Conservation (phyloP, 2,329 filamentous ascomycete species). For the Penicillium verrucosum region DNA sequence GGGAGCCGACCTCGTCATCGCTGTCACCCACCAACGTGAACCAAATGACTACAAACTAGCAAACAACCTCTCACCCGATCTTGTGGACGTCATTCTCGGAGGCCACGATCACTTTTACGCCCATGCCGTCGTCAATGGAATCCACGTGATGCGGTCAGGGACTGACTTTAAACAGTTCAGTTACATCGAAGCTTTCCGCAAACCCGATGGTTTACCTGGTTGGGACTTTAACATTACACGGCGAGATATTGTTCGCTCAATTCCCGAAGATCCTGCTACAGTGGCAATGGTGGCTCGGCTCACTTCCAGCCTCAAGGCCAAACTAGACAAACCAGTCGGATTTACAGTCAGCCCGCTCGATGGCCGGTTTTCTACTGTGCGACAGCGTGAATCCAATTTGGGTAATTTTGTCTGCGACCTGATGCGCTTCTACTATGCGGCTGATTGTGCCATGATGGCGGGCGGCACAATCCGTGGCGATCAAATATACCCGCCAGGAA, state of each 20-base stretch:
- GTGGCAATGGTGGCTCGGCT: slow-evolving; percentile 63
- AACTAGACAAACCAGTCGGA: slow-evolving; percentile 77
- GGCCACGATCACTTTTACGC: slow-evolving; percentile 89
- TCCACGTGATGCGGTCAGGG: slow-evolving; percentile 80
- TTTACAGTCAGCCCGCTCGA: slow-evolving; percentile 81
- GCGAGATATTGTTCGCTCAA: slow-evolving; percentile 67
- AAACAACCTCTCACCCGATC: slow-evolving; percentile 62
- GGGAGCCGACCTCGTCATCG: slow-evolving; percentile 79
- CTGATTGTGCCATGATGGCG: slow-evolving; percentile 81
- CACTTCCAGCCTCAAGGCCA: slow-evolving; percentile 69
- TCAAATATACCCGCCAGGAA: slow-evolving; percentile 79
- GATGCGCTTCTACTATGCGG: slow-evolving; percentile 77
- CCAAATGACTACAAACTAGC: slow-evolving; percentile 88
- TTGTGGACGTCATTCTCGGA: slow-evolving; percentile 81
- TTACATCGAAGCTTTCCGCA: slow-evolving; percentile 74
- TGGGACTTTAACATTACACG: slow-evolving; percentile 80
- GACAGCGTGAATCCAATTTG: slow-evolving; percentile 73
- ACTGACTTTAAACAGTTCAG: slow-evolving; percentile 91
- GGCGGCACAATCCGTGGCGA: slow-evolving; percentile 83
- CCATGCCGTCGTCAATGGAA: slow-evolving; percentile 72
- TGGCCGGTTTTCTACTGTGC: slow-evolving; percentile 78
- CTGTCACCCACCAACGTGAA: slow-evolving; percentile 80
- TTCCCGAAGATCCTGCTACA: slow-evolving; percentile 62
- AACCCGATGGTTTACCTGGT: slow-evolving; percentile 44
- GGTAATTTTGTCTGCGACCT: slow-evolving; percentile 91